phyloP scores from a whole-genome alignment of 495 filamentous ascomycete species.

The Opeltia flavorubescens region DNA sequence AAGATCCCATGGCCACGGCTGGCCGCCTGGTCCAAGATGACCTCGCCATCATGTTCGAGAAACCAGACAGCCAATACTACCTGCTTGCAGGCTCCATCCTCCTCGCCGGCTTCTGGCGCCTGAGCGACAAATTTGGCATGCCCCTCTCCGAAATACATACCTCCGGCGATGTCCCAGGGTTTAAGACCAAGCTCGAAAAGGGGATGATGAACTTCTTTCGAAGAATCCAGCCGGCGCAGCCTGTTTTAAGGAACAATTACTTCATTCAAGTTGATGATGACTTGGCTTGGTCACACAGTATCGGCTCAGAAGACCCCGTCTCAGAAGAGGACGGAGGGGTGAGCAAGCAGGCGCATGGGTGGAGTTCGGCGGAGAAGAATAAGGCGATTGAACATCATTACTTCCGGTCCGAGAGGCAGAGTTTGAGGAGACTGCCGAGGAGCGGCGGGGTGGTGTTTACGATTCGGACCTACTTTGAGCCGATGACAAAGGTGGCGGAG shows the following conservation, averaged over 20 bases:
- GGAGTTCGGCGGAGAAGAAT: conserved; percentile 68
- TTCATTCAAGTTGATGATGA: conserved; percentile 68
- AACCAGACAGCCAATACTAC: conserved; percentile 68
- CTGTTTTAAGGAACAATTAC: conserved; percentile 57
- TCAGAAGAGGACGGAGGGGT: not conserved
- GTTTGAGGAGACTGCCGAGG: conserved; percentile 54
- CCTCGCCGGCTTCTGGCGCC: conserved; percentile 76
- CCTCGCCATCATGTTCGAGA: conserved; percentile 76
- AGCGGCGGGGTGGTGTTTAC: conserved; percentile 70
- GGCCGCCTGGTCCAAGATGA: conserved; percentile 74
- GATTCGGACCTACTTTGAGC: conserved; percentile 67
- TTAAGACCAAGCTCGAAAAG: conserved; percentile 60
- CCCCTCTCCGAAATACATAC: conserved; percentile 71
- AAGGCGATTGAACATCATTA: conserved; percentile 59
- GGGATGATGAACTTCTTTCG: conserved; percentile 75
- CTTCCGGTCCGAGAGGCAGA: conserved; percentile 72
- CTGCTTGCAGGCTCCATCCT: conserved; percentile 68
- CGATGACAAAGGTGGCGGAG: conserved; percentile 47
- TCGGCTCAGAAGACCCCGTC: conserved; percentile 53
- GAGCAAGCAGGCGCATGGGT: conserved; percentile 37
- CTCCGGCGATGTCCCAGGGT: conserved; percentile 66
- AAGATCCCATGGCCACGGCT: conserved; percentile 71
- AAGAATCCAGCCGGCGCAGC: conserved; percentile 46
- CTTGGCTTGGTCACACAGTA: conserved; percentile 57
- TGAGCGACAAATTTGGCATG: conserved; percentile 80